Evolutionary conservation across 768 basidiomycete species (phyloP).

Genomic region (Russula vinacea): DNA sequence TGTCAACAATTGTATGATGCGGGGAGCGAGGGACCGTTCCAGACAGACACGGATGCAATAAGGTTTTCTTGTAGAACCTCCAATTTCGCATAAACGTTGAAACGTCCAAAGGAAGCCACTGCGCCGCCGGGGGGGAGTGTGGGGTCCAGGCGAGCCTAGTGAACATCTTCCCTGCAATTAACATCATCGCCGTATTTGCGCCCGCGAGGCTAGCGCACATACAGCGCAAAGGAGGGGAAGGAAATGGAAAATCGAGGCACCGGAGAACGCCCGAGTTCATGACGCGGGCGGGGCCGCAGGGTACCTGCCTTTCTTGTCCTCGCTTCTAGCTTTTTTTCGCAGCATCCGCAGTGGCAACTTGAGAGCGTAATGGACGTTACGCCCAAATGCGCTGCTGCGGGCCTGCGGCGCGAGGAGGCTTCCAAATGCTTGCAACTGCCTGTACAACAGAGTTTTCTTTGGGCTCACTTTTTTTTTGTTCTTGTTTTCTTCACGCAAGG

Average conservation of each 20-base stretch:
- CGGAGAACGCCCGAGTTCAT: slow-evolving; percentile 1
- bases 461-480: neutral
- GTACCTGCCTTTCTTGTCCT: slow-evolving; percentile 19
- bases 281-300: slow-evolving; percentile 7
- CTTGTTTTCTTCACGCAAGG: too few species aligned
- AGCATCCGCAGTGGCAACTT: too few species aligned
- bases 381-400: neutral
- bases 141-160: slow-evolving; percentile 2
- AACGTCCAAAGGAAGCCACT: slow-evolving; percentile 3
- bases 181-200: neutral
- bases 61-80: neutral
- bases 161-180: neutral
- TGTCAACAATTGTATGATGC: neutral
- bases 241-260: slow-evolving; percentile 18
- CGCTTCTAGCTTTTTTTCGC: slow-evolving; percentile 13
- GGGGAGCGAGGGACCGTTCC: neutral
- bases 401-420: neutral
- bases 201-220: neutral
- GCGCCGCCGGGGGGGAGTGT: neutral
- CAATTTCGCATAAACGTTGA: slow-evolving; percentile 23
- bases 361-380: slow-evolving; percentile 5
- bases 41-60: slow-evolving; percentile 9
- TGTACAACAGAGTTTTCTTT: neutral
- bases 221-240: slow-evolving; percentile 5
- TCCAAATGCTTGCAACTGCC: neutral